phyloP scores from a whole-genome alignment of 1,139 yeast species.

The Saccharomyces hybrid region DNA sequence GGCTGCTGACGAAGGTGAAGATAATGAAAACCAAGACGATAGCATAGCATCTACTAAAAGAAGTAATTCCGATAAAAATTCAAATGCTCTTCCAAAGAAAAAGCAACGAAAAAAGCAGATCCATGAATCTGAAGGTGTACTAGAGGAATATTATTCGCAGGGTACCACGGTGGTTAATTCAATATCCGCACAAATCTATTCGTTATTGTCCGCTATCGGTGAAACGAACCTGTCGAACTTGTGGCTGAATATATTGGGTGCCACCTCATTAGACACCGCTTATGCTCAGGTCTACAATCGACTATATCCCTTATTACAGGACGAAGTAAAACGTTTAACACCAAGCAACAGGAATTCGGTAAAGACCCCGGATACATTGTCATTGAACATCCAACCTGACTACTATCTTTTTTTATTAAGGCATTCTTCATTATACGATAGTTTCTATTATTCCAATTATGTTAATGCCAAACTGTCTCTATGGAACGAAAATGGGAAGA shows the following conservation, averaged over 20 bases:
- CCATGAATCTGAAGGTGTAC: conserved; percentile 43
- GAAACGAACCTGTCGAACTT: conserved; percentile 63
- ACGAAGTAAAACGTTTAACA: conserved; percentile 71
- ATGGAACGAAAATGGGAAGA: conserved; percentile 90
- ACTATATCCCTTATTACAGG: conserved; percentile 65
- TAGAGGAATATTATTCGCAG: conserved; percentile 68
- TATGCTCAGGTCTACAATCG: conserved; percentile 72
- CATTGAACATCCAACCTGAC: conserved; percentile 68
- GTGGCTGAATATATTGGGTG: conserved; percentile 87
- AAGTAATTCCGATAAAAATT: conserved; percentile 25
- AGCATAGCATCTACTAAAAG: conserved; percentile 16
- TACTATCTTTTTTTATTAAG: conserved; percentile 79
- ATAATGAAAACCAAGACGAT: conserved; percentile 35
- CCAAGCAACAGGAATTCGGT: conserved; percentile 29
- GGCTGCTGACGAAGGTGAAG: conserved; percentile 27
- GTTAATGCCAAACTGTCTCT: conserved; percentile 79
- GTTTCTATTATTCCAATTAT: conserved; percentile 82
- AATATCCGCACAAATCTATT: conserved; percentile 69
- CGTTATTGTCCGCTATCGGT: conserved; percentile 70
- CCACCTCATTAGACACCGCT: conserved; percentile 68
- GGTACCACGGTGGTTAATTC: conserved; percentile 78
- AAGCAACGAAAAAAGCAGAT: conserved; percentile 34
- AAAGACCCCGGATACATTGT: conserved; percentile 50
- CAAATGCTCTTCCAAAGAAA: conserved; percentile 16
- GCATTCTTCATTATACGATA: conserved; percentile 88